A percentile compares a stretch with the other conserved stretches of the same genome.
Conservation (phyloP, 257 asterid genomes). For the Rehmannia glutinosa region DNA sequence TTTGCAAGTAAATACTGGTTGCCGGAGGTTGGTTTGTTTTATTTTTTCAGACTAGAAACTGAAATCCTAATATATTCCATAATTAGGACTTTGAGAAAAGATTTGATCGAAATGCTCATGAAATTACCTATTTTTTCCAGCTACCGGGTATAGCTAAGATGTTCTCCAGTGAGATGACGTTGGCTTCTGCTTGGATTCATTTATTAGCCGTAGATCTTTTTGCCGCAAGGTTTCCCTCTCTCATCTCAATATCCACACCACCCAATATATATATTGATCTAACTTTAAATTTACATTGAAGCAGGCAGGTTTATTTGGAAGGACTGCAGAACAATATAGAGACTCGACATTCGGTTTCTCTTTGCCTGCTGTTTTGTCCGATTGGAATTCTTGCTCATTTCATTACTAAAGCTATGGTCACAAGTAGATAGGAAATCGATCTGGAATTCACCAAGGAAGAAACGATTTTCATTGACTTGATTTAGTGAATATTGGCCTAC, state of each 20-base stretch:
- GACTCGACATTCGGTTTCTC: slow-evolving; percentile 84
- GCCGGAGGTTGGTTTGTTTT: slow-evolving; percentile 68
- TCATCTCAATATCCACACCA: neutral
- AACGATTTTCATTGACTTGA: neutral
- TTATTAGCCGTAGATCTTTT: slow-evolving; percentile 86
- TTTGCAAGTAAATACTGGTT: slow-evolving; percentile 82
- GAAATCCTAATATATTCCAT: neutral
- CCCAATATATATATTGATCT: neutral
- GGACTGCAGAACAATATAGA: slow-evolving; percentile 64
- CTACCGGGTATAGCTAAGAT: slow-evolving; percentile 78
- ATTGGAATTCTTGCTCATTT: slow-evolving; percentile 68
- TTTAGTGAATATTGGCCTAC: neutral
- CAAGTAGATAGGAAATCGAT: slow-evolving; percentile 23
- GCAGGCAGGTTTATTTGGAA: slow-evolving; percentile 85
- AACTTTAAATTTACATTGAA: neutral
- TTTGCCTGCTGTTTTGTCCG: slow-evolving; percentile 86
- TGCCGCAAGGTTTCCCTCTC: slow-evolving; percentile 72
- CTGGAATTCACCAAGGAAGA: slow-evolving; percentile 2
- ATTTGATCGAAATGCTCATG: neutral
- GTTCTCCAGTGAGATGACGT: slow-evolving; percentile 86
- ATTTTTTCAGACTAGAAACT: neutral
- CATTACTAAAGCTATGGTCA: slow-evolving; percentile 57
- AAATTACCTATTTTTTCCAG: slow-evolving; percentile 29
- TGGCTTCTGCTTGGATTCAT: slow-evolving; percentile 99
- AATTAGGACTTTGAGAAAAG: neutral